Base-by-base conservation (phyloP, 1,284 basidiomycete species). In the Ceratobasidium sp. region DNA sequence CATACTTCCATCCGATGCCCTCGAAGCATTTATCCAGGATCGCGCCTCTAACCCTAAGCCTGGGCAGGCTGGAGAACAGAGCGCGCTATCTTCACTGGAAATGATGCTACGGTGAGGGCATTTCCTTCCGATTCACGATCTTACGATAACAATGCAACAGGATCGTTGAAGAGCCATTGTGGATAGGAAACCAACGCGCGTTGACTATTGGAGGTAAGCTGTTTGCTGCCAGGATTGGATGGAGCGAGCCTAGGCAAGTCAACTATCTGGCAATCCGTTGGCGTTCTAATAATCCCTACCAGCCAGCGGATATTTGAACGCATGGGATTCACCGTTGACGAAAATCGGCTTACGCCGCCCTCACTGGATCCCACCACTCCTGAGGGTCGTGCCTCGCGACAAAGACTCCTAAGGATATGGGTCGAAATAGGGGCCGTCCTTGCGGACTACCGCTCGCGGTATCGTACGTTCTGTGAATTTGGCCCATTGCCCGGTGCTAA, bases 321-420 rank as follows among this genome's bases (percentile, higher is more conserved):
- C 2, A 76, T 91, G 32, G 87, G 85, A 2, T 91, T 91, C 72
- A 75, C 77, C 1, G 79, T 82, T 43, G 81, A 74, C 17, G 69
- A 72, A 25, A 74, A 76, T 4, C 80, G 80, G 1, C 77, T 91
- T 20, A 79, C 80, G 3, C 85, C 88, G 20, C 89, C 90, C 0
- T 58, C 77, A 5, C 85, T 85, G 5, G 85, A 88, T 68, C 74
- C 80, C 8, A 76, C 69, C 12, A 81, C 80, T 1, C 73, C 78
- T 1, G 77, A 80, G 38, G 88, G 86, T 8, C 81, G 79, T 53
- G 78, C 80, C 58, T 85, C 82, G 69, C 83, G 87, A 13, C 81
- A 82, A 20, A 87, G 83, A 73, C 81, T 93, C 2, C 82, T 93
- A 50, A 83, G 90, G 31, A 87, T 87, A 25, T 93, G 91, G 91